Conservation (phyloP, 345 rosid species). For the Bruguiera parviflora region DNA sequence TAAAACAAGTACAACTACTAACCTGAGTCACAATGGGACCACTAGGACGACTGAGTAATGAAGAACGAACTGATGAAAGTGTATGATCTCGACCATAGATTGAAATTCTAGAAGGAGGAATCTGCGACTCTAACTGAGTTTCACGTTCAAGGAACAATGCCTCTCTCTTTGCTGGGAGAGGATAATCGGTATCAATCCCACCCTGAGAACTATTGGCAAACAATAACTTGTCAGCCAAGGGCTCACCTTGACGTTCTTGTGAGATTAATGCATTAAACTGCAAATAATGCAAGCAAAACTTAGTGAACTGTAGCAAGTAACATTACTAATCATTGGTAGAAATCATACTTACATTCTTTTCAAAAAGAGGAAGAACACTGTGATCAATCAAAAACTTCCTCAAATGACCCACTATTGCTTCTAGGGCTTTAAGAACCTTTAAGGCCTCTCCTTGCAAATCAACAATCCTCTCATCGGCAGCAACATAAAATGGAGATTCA, state of each 20-base stretch:
- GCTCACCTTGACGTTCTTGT: constrained; percentile 55
- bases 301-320: neutral
- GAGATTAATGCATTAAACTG: constrained; percentile 48
- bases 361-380: constrained; percentile 72
- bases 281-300: neutral
- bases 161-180: constrained; percentile 51
- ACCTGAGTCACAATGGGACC: constrained; percentile 68
- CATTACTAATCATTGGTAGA: neutral
- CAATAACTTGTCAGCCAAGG: constrained; percentile 44
- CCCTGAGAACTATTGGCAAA: constrained; percentile 32
- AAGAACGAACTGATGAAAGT: constrained; percentile 44
- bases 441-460: constrained; percentile 67
- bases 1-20: constrained; percentile 4
- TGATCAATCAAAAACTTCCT: constrained; percentile 82
- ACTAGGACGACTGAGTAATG: constrained; percentile 43
- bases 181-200: constrained; percentile 37
- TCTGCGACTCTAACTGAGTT: constrained; percentile 44
- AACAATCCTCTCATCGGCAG: constrained; percentile 67
- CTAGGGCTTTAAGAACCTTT: constrained; percentile 65
- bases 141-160: constrained; percentile 53
- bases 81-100: constrained; percentile 56
- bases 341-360: constrained; percentile 53
- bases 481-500: constrained; percentile 53
- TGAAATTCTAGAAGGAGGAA: constrained; percentile 48
- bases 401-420: constrained; percentile 64